phyloP scores from a whole-genome alignment of 257 asterid species.

The Ajuga chamaepitys region DNA sequence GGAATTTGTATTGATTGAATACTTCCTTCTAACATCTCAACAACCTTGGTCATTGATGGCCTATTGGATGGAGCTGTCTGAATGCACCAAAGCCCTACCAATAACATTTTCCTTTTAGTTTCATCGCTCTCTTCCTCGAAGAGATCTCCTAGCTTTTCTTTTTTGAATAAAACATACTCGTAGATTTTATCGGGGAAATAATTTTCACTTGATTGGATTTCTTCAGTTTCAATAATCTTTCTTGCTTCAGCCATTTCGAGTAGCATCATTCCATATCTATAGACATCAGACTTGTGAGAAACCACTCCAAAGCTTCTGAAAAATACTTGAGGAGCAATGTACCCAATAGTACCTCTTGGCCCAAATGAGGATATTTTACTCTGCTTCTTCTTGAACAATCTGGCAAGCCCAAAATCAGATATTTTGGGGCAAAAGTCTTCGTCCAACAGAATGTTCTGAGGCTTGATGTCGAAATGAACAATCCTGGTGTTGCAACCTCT shows the following conservation, averaged over 20 bases:
- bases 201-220: slow-evolving; percentile 22
- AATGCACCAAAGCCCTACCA: slow-evolving; percentile 67
- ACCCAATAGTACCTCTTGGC: slow-evolving; percentile 59
- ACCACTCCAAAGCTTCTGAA: slow-evolving; percentile 47
- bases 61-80: slow-evolving; percentile 50
- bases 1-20: slow-evolving; percentile 40
- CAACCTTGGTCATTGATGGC: slow-evolving; percentile 50
- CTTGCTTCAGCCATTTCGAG: slow-evolving; percentile 56
- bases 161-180: slow-evolving; percentile 26
- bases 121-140: slow-evolving; percentile 33
- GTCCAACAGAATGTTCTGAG: slow-evolving; percentile 64
- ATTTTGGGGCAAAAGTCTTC: slow-evolving; percentile 57
- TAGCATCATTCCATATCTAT: slow-evolving; percentile 68
- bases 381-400: slow-evolving; percentile 36
- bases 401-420: slow-evolving; percentile 67
- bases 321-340: slow-evolving; percentile 66
- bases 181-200: slow-evolving; percentile 49
- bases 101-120: slow-evolving; percentile 37
- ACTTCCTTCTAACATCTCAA: slow-evolving; percentile 57
- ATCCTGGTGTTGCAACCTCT: slow-evolving; percentile 62
- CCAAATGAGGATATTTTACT: slow-evolving; percentile 37
- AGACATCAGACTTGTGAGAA: slow-evolving; percentile 67
- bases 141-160: slow-evolving; percentile 7
- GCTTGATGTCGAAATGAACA: slow-evolving; percentile 68
- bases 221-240: slow-evolving; percentile 12